Base-by-base conservation (phyloP, 495 filamentous ascomycete genomes). In the Penicillium psychrofluorescens region DNA sequence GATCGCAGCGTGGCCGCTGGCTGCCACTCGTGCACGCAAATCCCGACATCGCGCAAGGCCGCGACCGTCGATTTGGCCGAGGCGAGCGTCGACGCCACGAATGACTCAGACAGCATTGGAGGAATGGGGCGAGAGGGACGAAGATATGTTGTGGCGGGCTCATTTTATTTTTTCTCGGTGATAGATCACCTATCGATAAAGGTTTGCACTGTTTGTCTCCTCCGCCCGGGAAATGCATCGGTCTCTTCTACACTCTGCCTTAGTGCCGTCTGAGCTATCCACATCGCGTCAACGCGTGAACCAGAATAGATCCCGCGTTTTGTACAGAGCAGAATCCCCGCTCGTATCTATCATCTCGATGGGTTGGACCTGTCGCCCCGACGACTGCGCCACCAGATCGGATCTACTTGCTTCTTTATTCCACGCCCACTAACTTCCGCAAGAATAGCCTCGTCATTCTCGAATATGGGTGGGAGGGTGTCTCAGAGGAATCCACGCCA, bases 11-110 rank as follows among this genome's bases (percentile, higher is more conserved):
- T 72, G 43, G 81, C 76, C 38, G 79, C 70, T 38, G 90, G 86
- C 54, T 89, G 85, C 50, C 88, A 74, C 45, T 86, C 85, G 55
- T 95, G 85, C 48, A 90, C 48, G 66, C 90, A 90, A 54, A 96
- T 85, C 38, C 84, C 86, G 22, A 84, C 81, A 66, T 92, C 88
- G 59, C 85, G 85, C 16, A 82, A 68, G 40, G 78, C 75, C 37
- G 79, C 75, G 10, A 80, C 79, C 46, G 81, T 76, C 44, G 77
- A 63, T 64, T 85, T 78, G 7, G 75, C 75, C 7, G 78, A 74
- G 29, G 81, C 75, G 47, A 77, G 69, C 40, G 86, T 83, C 46
- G 88, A 81, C 49, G 84, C 84, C 49, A 94, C 68, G 54, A 95
- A 90, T 44, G 72, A 78, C 72, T 94, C 87, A 37, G 84, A 84